Conservation (phyloP, 352 stramenopile species). For the Phytophthora tubulina region DNA sequence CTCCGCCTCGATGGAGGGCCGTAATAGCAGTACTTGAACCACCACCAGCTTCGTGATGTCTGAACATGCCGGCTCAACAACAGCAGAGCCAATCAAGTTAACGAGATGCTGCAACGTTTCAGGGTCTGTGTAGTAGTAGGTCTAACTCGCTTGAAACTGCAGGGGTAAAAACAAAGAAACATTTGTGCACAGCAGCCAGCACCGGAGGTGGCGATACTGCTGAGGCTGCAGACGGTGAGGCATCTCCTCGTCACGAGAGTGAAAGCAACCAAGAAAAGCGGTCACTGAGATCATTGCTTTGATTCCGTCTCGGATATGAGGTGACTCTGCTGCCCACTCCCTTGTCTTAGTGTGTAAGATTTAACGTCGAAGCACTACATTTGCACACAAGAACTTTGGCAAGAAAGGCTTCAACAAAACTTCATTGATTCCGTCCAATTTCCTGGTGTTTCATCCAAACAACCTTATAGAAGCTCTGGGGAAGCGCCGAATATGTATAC, state of each 20-base stretch:
- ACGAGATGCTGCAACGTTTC: slow-evolving; percentile 24
- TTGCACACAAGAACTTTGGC: slow-evolving; percentile 20
- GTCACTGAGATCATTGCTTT: slow-evolving; percentile 32
- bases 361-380: slow-evolving; percentile 8
- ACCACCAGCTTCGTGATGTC: slow-evolving; percentile 36
- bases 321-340: slow-evolving; percentile 23
- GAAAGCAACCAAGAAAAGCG: slow-evolving; percentile 39
- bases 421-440: not conserved
- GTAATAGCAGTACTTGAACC: slow-evolving; percentile 30
- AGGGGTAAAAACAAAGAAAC: slow-evolving; percentile 26
- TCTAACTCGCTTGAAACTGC: slow-evolving; percentile 19
- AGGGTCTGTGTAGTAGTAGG: slow-evolving; percentile 28
- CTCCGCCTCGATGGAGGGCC: slow-evolving; percentile 40
- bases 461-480: slow-evolving; percentile 20
- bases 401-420: slow-evolving; percentile 15
- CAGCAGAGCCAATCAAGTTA: slow-evolving; percentile 20
- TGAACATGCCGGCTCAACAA: slow-evolving; percentile 24
- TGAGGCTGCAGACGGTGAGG: not conserved
- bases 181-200: slow-evolving; percentile 27
- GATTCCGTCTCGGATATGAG: slow-evolving; percentile 21
- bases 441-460: slow-evolving; percentile 14
- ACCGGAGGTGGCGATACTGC: slow-evolving; percentile 10
- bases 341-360: slow-evolving; percentile 37
- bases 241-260: slow-evolving; percentile 30
- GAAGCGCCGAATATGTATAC: slow-evolving; percentile 30